These are phyloP conservation scores for Butyriboletus loyo DNA, from an alignment of 768 basidiomycete genomes.

Conservation along the genomic window DNA sequence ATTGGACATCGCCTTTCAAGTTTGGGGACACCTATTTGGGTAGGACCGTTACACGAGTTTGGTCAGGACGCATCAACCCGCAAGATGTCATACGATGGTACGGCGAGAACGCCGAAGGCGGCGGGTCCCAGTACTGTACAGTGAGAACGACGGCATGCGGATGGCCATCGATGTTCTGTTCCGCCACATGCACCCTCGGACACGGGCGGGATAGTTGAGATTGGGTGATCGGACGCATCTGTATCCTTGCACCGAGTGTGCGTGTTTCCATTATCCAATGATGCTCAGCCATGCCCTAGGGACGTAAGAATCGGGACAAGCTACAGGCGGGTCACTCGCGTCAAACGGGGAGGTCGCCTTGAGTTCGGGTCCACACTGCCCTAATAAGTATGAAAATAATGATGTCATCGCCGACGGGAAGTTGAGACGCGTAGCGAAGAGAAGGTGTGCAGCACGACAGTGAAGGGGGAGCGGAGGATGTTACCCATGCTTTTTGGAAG, in stretches of 20 bases:
- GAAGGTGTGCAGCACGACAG: neutral
- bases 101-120: neutral
- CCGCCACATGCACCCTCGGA: constrained; percentile 1
- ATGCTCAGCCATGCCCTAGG: constrained; percentile 1
- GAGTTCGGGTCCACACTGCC: neutral
- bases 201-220: constrained; percentile 8
- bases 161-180: constrained; percentile 1
- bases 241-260: neutral
- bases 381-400: neutral
- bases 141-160: constrained; percentile 1
- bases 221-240: constrained; percentile 1
- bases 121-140: neutral
- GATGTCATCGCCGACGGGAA: constrained; percentile 1
- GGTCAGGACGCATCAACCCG: neutral
- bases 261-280: constrained; percentile 4
- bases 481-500: constrained; percentile 1
- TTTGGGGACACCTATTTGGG: neutral
- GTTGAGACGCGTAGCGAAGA: neutral
- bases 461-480: neutral
- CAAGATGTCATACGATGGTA: neutral
- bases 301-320: constrained; percentile 10
- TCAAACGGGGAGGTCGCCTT: neutral
- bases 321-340: constrained; percentile 2
- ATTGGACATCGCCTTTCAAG: neutral
- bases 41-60: neutral